Evolutionary conservation across 2,329 filamentous ascomycete genomes (phyloP), one percentile per base, ranked within the genome.

Genomic region (Fusarium gaditjirri): DNA sequence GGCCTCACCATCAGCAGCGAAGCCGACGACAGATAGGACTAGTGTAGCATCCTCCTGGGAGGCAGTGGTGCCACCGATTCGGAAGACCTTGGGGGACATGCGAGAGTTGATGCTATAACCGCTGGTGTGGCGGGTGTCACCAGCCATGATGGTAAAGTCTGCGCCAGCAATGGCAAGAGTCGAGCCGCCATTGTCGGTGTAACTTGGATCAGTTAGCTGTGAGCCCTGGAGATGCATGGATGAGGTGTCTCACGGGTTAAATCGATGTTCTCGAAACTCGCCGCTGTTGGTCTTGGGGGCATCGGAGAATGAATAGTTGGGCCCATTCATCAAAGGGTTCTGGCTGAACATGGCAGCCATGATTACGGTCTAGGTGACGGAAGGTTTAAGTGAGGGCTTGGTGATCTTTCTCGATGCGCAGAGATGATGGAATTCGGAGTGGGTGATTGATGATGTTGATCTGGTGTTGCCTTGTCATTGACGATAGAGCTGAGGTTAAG

Each of bases 71-170:
- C 95, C 96, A 68, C 97, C 96, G 76, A 99, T 97, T 84, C 93
- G 94, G 90, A 97, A 99, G 71, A 99, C 93, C 85, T 99, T 99
- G 63, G 96, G 96, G 66, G 92, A 90, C 86, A 93, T 95, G 78
- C 96, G 93, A 66, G 95, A 95, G 90, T 99, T 98, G 91, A 99
- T 99, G 88, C 93, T 98, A 90, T 97, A 99, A 81, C 97, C 96
- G 73, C 93, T 93, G 61, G 95, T 97, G 80, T 94, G 94, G 81
- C 96, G 93, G 77, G 96, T 99, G 86, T 99, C 96, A 84, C 97
- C 96, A 47, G 96, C 96, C 82, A 99, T 91, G 85, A 99, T 97
- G 80, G 94, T 91, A 87, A 98, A 99, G 86, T 97, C 93, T 80
- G 91, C 91, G 76, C 97, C 96, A 42, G 94, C 92, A 83, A 99